These are phyloP conservation scores for Geosmithia morbida DNA, from an alignment of 2,329 filamentous ascomycete genomes.

Conservation along the genomic window DNA sequence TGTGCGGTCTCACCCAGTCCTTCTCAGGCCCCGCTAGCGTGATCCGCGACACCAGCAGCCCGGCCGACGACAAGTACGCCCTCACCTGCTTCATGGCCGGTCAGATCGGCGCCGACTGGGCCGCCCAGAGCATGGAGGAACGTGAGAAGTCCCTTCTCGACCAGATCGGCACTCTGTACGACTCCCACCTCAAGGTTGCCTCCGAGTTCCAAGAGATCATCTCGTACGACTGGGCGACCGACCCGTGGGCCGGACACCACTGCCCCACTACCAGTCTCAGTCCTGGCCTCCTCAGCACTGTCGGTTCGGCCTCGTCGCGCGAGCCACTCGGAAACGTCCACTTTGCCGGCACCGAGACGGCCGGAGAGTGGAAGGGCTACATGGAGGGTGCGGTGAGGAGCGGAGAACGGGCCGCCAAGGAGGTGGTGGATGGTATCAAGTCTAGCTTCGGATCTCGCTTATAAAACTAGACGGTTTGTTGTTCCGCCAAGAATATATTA, in stretches of 20 bases:
- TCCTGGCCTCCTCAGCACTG: conserved; percentile 20
- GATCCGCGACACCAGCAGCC: conserved; percentile 24
- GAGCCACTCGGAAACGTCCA: conserved; percentile 22
- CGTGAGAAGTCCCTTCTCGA: conserved; percentile 9
- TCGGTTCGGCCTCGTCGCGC: conserved; percentile 16
- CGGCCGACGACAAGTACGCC: conserved; percentile 12
- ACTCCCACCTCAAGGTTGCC: conserved; percentile 3
- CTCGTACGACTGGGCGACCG: conserved; percentile 20
- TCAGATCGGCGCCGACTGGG: conserved; percentile 17
- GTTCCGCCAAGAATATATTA: too few species aligned
- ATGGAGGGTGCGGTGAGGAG: conserved; percentile 31
- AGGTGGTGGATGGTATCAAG: background rate
- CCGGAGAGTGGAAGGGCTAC: conserved; percentile 33
- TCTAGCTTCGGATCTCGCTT: background rate
- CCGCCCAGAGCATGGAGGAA: conserved; percentile 7
- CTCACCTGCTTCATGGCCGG: conserved; percentile 26
- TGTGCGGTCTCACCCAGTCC: conserved; percentile 29
- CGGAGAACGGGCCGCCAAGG: background rate
- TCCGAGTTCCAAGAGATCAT: conserved; percentile 16
- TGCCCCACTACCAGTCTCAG: conserved; percentile 21
- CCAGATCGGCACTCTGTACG: conserved; percentile 13
- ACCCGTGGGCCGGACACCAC: conserved; percentile 21
- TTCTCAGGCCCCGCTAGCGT: conserved; percentile 29
- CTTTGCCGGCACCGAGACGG: conserved; percentile 34
- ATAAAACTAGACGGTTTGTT: background rate